Base-by-base conservation (phyloP, 345 rosid species). In the Passiflora organensis region DNA sequence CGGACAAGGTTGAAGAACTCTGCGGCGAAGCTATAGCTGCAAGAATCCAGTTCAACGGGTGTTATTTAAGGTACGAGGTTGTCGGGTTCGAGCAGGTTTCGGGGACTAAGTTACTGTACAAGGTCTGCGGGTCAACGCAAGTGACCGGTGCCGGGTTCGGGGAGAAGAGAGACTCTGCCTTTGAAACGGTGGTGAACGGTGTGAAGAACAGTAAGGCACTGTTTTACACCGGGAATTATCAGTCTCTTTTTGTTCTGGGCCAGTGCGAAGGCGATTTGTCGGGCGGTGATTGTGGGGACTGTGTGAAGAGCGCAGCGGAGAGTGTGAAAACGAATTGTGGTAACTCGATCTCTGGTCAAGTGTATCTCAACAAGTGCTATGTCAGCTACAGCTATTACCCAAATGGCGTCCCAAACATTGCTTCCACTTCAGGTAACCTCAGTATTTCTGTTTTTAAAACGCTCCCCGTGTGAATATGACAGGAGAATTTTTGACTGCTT, bases 181-280 rank as follows among this genome's bases (percentile, higher is more conserved):
- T 86, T 32, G 67, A 53, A 8, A 72, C 73, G 73, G 55, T 80
- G 60, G 69, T 34, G 55, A 54, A 53, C 64, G 91, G 95, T 0
- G 70, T 86, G 16, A 81, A 79, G 0, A 71, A 56, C 2, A n/a
- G 52, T 15, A 37, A 71, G 0, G 70, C 62, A 10, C 59, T 68
- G 48, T 86, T 80, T 42, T 81, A 78, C 78, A 56, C 90, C 1
- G 86, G 87, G 46, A 53, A 65, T 24, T 78, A 76, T 43, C 78
- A 80, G 69, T 64, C 73, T 1, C 62, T 74, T 25, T 74, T 53
- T 36, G 83, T 81, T 59, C 59, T 91, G 72, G 94, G 87, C 6
- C 95, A 91, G 78, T 91, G 98, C 34, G 95, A 91, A 61, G 93
- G 93, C 51, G 90, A 86, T 73, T 65, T 81, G 65, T 78, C 73